Percentiles rank a stretch among this genome's conserved stretches.
These are phyloP conservation scores for Chrysanthemum lavandulifolium DNA, from an alignment of 129 eudicot genomes.

Conservation along the genomic window DNA sequence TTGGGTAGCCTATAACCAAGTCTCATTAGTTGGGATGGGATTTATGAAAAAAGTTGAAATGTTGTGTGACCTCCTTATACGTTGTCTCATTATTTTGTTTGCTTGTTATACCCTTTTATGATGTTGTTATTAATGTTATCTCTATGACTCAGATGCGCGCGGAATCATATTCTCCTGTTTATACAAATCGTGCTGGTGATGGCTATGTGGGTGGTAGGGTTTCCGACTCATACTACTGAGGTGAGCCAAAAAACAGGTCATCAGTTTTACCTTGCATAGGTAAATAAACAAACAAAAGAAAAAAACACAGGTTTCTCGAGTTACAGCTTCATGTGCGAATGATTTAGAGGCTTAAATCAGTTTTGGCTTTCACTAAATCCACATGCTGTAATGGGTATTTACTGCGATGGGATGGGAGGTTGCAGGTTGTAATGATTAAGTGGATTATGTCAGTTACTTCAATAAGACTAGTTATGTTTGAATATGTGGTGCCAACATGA, in stretches of 20 bases:
- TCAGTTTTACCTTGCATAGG: constrained; percentile 30
- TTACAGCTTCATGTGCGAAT: constrained; percentile 10
- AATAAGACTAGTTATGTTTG: constrained; percentile 34
- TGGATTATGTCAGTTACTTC: constrained; percentile 34
- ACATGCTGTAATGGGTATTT: constrained; percentile 9
- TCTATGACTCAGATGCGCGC: constrained; percentile 34
- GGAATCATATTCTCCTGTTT: constrained; percentile 39
- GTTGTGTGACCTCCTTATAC: neutral
- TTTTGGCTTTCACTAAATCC: constrained; percentile 22
- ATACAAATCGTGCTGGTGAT: constrained; percentile 36
- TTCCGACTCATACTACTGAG: constrained; percentile 46
- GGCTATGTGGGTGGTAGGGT: constrained; percentile 38
- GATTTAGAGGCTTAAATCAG: constrained; percentile 36
- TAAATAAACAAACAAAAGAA: constrained; percentile 25
- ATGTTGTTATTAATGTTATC: constrained; percentile 11
- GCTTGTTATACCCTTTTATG: neutral
- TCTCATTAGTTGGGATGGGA: too few species aligned
- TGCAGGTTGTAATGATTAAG: constrained; percentile 25
- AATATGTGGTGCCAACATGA: constrained; percentile 17
- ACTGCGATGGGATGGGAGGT: constrained; percentile 25
- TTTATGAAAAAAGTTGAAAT: neutral
- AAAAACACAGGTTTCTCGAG: constrained; percentile 17
- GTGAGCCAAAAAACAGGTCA: constrained; percentile 16
- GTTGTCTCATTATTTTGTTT: neutral
- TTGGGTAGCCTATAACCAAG: too few species aligned